A percentile compares a stretch with the other conserved stretches of the same genome.
These are phyloP conservation scores for Tolypocladium tundrense DNA, from an alignment of 2,329 filamentous ascomycete species.

Conservation along the genomic window DNA sequence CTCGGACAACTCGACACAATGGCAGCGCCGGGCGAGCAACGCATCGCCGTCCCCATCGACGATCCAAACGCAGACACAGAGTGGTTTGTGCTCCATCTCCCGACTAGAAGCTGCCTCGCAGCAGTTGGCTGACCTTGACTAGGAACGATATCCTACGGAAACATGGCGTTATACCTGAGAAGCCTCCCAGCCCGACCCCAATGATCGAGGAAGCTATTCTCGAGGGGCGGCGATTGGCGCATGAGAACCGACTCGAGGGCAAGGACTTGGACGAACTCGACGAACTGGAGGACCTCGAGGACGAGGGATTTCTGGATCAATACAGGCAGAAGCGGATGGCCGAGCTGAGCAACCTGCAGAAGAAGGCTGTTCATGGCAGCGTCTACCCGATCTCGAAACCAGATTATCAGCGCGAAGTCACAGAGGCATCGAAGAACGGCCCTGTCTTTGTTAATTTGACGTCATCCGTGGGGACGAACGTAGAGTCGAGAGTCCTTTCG, in stretches of 20 bases:
- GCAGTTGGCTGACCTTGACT: conserved; percentile 13
- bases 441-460: conserved; percentile 72
- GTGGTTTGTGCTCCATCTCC: conserved; percentile 50
- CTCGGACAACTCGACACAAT: conserved; percentile 24
- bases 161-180: conserved; percentile 95
- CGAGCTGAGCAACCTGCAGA: conserved; percentile 66
- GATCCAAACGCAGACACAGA: conserved; percentile 96
- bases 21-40: conserved; percentile 53
- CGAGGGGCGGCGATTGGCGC: conserved; percentile 71
- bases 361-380: conserved; percentile 72
- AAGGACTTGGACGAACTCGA: conserved; percentile 92
- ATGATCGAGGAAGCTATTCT: conserved; percentile 91
- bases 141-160: conserved; percentile 99
- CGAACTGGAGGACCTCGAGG: conserved; percentile 89
- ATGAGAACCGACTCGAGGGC: conserved; percentile 87
- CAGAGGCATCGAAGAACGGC: conserved; percentile 68
- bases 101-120: conserved; percentile 8
- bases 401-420: conserved; percentile 85
- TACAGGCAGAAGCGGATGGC: conserved; percentile 83
- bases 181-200: conserved; percentile 87
- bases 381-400: conserved; percentile 94
- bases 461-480: conserved; percentile 66
- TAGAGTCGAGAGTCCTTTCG: conserved; percentile 72
- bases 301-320: conserved; percentile 79
- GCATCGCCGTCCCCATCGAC: conserved; percentile 75